Conservation (phyloP, 129 eudicot genomes). For the Helichrysum umbraculigerum region DNA sequence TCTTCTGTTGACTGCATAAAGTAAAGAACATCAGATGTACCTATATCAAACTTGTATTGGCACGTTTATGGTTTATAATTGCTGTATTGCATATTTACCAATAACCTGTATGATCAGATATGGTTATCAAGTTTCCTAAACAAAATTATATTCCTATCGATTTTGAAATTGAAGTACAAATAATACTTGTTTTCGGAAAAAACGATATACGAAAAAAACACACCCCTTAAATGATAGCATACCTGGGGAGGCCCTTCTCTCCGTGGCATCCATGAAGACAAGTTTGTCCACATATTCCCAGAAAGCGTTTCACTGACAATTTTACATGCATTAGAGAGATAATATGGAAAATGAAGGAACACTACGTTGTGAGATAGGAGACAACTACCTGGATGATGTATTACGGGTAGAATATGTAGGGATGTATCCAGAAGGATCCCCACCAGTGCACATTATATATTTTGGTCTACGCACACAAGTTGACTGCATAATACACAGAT, state of each 20-base stretch:
- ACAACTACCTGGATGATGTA: conserved; percentile 57
- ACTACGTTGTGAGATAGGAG: conserved; percentile 13
- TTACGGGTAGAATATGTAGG: conserved; percentile 75
- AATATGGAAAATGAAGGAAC: neutral
- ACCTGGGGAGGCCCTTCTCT: conserved; percentile 77
- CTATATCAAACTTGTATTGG: conserved; percentile 5
- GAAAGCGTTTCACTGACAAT: conserved; percentile 56
- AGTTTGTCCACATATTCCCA: conserved; percentile 68
- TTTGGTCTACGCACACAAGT: conserved; percentile 85
- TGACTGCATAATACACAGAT: conserved; percentile 50
- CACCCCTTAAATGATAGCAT: conserved; percentile 15
- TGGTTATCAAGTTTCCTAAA: neutral
- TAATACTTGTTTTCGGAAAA: neutral
- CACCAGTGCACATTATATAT: conserved; percentile 83
- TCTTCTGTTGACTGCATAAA: conserved; percentile 58
- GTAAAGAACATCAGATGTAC: neutral
- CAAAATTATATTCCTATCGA: neutral
- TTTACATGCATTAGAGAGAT: neutral
- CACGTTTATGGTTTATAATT: neutral
- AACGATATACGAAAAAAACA: neutral
- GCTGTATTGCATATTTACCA: neutral
- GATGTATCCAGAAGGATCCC: conserved; percentile 75
- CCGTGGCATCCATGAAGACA: conserved; percentile 91
- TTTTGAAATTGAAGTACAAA: neutral
- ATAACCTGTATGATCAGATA: neutral